A percentile compares a stretch with the other conserved stretches of the same genome.
Conservation (phyloP, 2,329 filamentous ascomycete genomes). For the Penicillium psychrosexuale region DNA sequence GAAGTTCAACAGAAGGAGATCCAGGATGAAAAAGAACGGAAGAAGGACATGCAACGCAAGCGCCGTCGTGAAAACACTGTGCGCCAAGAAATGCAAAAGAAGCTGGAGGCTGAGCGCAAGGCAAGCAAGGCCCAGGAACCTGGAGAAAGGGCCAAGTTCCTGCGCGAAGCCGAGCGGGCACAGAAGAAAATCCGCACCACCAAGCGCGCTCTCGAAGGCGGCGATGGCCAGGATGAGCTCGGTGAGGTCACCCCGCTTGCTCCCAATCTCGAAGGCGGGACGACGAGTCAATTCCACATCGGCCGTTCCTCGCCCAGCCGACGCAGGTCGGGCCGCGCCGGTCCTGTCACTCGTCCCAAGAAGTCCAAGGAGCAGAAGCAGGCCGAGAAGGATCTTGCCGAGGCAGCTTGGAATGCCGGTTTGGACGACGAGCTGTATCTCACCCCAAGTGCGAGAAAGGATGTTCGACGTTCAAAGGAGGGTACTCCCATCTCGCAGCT, state of each 20-base stretch:
- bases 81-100: conserved; percentile 81
- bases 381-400: conserved; percentile 71
- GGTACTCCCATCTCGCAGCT: conserved; percentile 53
- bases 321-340: conserved; percentile 54
- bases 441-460: conserved; percentile 54
- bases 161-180: conserved; percentile 82
- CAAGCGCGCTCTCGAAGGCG: conserved; percentile 80
- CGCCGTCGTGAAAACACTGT: conserved; percentile 90
- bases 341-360: conserved; percentile 63
- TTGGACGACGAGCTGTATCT: conserved; percentile 49
- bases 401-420: conserved; percentile 76
- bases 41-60: conserved; percentile 99
- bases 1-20: conserved; percentile 89
- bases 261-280: conserved; percentile 78
- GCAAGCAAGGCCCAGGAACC: conserved; percentile 78
- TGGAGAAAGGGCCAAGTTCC: conserved; percentile 72
- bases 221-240: conserved; percentile 70
- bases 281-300: conserved; percentile 78
- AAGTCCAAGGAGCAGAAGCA: conserved; percentile 78
- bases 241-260: conserved; percentile 68
- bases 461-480: conserved; percentile 43
- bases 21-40: conserved; percentile 93
- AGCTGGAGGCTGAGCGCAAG: conserved; percentile 72
- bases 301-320: conserved; percentile 53
- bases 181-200: conserved; percentile 92